Conservation (phyloP, 2,329 filamentous ascomycete genomes). For the Cyanodermella asteris region DNA sequence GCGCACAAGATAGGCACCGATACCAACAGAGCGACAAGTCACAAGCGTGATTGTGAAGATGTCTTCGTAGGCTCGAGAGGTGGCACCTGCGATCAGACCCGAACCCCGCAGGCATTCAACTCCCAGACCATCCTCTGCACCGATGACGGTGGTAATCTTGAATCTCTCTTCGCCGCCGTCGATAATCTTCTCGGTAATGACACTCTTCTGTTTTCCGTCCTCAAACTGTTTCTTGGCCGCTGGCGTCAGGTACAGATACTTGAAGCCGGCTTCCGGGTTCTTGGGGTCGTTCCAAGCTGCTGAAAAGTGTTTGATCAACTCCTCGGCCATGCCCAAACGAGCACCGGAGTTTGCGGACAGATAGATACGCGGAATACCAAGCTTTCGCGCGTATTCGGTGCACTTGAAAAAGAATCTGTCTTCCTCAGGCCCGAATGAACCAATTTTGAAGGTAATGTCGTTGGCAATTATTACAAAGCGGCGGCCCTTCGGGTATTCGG, state of each 20-base stretch:
- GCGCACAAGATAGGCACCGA: slow-evolving; percentile 94
- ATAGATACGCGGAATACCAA: slow-evolving; percentile 93
- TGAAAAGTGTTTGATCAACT: slow-evolving; percentile 91
- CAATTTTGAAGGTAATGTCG: slow-evolving; percentile 98
- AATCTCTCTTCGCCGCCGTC: slow-evolving; percentile 79
- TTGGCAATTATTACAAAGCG: slow-evolving; percentile 95
- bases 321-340: slow-evolving; percentile 86
- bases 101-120: slow-evolving; percentile 94
- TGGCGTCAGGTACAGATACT: slow-evolving; percentile 83
- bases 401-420: slow-evolving; percentile 99
- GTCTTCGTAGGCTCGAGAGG: slow-evolving; percentile 89
- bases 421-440: slow-evolving; percentile 88
- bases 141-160: slow-evolving; percentile 85
- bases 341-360: slow-evolving; percentile 97
- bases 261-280: slow-evolving; percentile 76
- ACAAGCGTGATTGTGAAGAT: slow-evolving; percentile 97
- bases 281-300: slow-evolving; percentile 80
- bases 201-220: slow-evolving; percentile 48
- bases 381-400: slow-evolving; percentile 79
- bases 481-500: slow-evolving; percentile 80
- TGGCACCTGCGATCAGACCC: slow-evolving; percentile 93
- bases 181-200: slow-evolving; percentile 69
- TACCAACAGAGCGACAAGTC: slow-evolving; percentile 95
- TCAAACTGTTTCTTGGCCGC: slow-evolving; percentile 74
- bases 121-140: slow-evolving; percentile 85